Evolutionary conservation across 805 yeast species (phyloP).

Genomic region (Kodamaea laetipori): DNA sequence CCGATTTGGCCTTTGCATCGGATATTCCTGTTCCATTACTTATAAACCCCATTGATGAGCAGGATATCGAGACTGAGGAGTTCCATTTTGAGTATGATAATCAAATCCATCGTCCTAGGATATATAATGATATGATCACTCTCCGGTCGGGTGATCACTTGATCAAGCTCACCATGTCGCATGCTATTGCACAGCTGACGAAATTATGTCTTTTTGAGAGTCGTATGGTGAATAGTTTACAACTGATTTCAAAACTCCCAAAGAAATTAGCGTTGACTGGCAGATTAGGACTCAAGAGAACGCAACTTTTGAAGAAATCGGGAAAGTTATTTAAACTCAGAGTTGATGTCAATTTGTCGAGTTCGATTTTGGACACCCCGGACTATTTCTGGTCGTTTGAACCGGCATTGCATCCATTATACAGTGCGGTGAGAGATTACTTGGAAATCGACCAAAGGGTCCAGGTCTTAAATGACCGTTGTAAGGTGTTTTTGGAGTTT

Average conservation of each 20-base stretch:
- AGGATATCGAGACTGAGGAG: conserved; percentile 91
- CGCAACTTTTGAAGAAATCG: conserved; percentile 81
- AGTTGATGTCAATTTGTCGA: conserved; percentile 89
- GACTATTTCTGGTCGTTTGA: conserved; percentile 95
- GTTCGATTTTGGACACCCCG: conserved; percentile 91
- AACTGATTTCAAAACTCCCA: conserved; percentile 86
- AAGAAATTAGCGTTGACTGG: conserved; percentile 90
- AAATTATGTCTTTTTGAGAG: conserved; percentile 90
- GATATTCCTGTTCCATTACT: conserved; percentile 50
- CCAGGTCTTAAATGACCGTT: conserved; percentile 88
- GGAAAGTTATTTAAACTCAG: conserved; percentile 88
- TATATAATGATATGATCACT: conserved; percentile 93
- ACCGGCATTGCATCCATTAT: conserved; percentile 92
- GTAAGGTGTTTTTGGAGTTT: conserved; percentile 91
- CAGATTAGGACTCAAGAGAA: conserved; percentile 76
- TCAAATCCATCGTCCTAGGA: conserved; percentile 65
- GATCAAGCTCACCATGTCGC: conserved; percentile 89
- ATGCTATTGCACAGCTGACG: conserved; percentile 96
- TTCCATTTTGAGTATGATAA: conserved; percentile 73
- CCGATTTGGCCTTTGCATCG: conserved; percentile 79
- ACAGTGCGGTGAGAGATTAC: conserved; percentile 86
- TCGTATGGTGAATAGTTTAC: conserved; percentile 79
- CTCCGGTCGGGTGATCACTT: conserved; percentile 88
- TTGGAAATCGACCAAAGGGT: conserved; percentile 94
- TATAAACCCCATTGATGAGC: conserved; percentile 76